Evolutionary conservation across 2,329 filamentous ascomycete species (phyloP).

Genomic region (Trichoderma koningii): DNA sequence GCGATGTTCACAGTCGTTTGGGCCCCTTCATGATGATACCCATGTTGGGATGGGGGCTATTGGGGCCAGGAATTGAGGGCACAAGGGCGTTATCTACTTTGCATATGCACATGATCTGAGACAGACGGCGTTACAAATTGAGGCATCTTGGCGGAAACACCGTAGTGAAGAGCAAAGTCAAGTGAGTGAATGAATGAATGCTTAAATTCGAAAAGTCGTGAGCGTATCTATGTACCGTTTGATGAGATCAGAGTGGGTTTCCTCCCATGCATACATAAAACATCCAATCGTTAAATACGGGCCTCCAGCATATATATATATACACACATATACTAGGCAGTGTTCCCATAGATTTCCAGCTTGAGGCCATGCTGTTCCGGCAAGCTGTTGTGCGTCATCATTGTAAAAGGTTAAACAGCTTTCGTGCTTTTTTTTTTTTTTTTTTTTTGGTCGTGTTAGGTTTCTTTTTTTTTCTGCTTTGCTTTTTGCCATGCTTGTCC

Average conservation of each 20-base stretch:
- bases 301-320: slow-evolving; percentile 1
- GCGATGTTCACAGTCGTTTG: slow-evolving; percentile 3
- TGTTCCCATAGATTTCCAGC: slow-evolving; percentile 20
- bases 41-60: slow-evolving; percentile 8
- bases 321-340: no score
- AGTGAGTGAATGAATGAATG: slow-evolving; percentile 6
- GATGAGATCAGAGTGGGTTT: slow-evolving; percentile 22
- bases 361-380: slow-evolving; percentile 18
- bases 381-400: slow-evolving; percentile 1
- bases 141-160: neutral
- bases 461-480: neutral
- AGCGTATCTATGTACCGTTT: slow-evolving; percentile 27
- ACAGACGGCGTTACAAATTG: neutral
- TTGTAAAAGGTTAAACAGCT: neutral
- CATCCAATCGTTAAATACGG: slow-evolving; percentile 27
- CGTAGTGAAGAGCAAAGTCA: no score
- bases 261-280: slow-evolving; percentile 25
- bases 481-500: neutral
- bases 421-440: neutral
- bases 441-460: neutral
- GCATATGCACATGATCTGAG: neutral
- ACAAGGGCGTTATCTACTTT: neutral
- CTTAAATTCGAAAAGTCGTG: slow-evolving; percentile 25
- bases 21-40: slow-evolving; percentile 20
- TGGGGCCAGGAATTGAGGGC: neutral